Evolutionary conservation across 768 basidiomycete genomes (phyloP).

Genomic region (Xanthoconium purpureum): DNA sequence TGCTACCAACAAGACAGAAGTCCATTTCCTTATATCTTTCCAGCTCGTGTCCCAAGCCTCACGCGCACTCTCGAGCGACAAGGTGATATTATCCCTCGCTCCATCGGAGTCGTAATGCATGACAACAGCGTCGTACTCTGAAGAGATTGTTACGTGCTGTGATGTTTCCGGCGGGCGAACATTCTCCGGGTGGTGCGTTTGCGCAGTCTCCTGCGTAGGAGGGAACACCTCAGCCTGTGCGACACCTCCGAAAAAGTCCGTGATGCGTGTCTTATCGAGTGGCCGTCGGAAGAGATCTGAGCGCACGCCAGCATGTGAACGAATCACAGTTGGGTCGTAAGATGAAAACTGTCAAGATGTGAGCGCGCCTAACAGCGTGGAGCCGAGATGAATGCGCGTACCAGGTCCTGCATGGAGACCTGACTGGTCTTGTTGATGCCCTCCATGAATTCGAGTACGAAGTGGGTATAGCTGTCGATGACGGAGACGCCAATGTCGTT

Average conservation of each 20-base stretch:
- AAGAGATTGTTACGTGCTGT: background rate
- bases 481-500: slow-evolving; percentile 93
- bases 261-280: slow-evolving; percentile 61
- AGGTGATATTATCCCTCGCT: background rate
- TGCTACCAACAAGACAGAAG: slow-evolving; percentile 24
- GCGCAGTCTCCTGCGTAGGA: background rate
- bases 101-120: background rate
- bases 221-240: slow-evolving; percentile 71
- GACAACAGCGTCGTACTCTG: background rate
- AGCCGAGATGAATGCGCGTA: slow-evolving; percentile 37
- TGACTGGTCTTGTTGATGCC: slow-evolving; percentile 87
- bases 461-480: slow-evolving; percentile 93
- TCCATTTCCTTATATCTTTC: slow-evolving; percentile 31
- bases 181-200: background rate
- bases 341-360: slow-evolving; percentile 63
- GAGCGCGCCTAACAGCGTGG: background rate
- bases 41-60: slow-evolving; percentile 16
- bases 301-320: slow-evolving; percentile 87
- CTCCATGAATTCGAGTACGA: slow-evolving; percentile 88
- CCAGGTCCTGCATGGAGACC: slow-evolving; percentile 76
- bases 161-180: background rate
- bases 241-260: slow-evolving; percentile 89
- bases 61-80: background rate
- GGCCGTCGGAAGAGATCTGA: slow-evolving; percentile 73
- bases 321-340: slow-evolving; percentile 71